Conservation (phyloP, 2,329 filamentous ascomycete species). For the Cadophora luteo-olivacea region DNA sequence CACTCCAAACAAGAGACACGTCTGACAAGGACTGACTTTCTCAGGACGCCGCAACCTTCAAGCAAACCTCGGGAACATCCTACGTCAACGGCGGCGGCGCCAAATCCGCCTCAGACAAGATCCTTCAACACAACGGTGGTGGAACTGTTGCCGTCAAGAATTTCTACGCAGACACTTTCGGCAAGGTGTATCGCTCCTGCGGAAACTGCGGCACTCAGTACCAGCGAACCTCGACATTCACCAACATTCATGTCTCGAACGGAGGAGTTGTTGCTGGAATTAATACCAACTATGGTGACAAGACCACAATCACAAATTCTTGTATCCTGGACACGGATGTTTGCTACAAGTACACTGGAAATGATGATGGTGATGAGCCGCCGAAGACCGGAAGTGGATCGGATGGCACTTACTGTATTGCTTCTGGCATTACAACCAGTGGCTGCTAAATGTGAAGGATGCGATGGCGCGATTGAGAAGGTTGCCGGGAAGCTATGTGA, state of each 20-base stretch:
- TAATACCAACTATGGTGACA: not conserved
- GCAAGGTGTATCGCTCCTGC: not conserved
- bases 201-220: not conserved
- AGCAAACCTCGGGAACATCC: conserved; percentile 48
- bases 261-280: not conserved
- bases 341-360: conserved; percentile 43
- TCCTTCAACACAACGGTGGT: conserved; percentile 51
- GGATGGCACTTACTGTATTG: conserved; percentile 45
- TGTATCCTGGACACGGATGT: not conserved
- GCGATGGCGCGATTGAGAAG: too few species aligned
- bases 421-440: conserved; percentile 29
- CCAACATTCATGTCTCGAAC: not conserved
- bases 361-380: conserved; percentile 47
- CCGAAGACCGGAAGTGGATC: conserved; percentile 48
- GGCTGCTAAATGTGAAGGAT: conserved; percentile 20
- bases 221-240: not conserved
- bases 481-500: too few species aligned
- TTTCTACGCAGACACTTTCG: not conserved
- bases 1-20: not conserved
- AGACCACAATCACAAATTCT: not conserved
- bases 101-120: conserved; percentile 50
- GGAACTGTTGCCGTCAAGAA: conserved; percentile 38
- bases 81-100: conserved; percentile 52
- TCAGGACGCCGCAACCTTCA: conserved; percentile 48
- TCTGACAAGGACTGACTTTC: not conserved